These are phyloP conservation scores for Fusarium subglutinans DNA, from an alignment of 2,329 filamentous ascomycete genomes.

Conservation along the genomic window DNA sequence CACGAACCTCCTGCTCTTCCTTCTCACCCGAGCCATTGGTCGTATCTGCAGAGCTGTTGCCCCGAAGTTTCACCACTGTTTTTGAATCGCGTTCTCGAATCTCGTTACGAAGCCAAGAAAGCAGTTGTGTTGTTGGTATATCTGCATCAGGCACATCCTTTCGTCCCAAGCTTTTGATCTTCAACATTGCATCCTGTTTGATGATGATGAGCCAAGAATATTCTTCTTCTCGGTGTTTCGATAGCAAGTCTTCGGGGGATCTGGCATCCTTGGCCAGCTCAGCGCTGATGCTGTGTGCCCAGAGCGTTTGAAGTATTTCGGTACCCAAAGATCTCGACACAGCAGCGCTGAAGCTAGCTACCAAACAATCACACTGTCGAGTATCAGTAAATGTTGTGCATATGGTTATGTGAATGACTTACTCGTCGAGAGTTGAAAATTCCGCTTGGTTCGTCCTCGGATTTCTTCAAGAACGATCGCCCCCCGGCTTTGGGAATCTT, in stretches of 20 bases:
- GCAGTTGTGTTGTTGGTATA: slow-evolving; percentile 75
- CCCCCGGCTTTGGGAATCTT: slow-evolving; percentile 67
- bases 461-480: slow-evolving; percentile 74
- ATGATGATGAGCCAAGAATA: slow-evolving; percentile 91
- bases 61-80: slow-evolving; percentile 58
- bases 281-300: slow-evolving; percentile 84
- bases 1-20: slow-evolving; percentile 77
- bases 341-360: slow-evolving; percentile 85
- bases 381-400: neutral
- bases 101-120: slow-evolving; percentile 83
- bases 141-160: slow-evolving; percentile 82
- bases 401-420: slow-evolving; percentile 46
- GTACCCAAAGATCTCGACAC: slow-evolving; percentile 80
- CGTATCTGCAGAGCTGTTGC: slow-evolving; percentile 45
- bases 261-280: slow-evolving; percentile 85
- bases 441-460: slow-evolving; percentile 66
- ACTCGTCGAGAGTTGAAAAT: slow-evolving; percentile 72
- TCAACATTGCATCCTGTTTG: slow-evolving; percentile 79
- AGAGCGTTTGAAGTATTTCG: slow-evolving; percentile 80
- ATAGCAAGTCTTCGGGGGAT: slow-evolving; percentile 81
- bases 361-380: slow-evolving; percentile 81
- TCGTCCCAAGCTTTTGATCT: slow-evolving; percentile 79
- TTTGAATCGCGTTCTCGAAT: slow-evolving; percentile 80
- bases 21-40: slow-evolving; percentile 41
- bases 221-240: slow-evolving; percentile 77